Conservation (phyloP, 768 basidiomycete genomes). For the Macrocybe gigantea region DNA sequence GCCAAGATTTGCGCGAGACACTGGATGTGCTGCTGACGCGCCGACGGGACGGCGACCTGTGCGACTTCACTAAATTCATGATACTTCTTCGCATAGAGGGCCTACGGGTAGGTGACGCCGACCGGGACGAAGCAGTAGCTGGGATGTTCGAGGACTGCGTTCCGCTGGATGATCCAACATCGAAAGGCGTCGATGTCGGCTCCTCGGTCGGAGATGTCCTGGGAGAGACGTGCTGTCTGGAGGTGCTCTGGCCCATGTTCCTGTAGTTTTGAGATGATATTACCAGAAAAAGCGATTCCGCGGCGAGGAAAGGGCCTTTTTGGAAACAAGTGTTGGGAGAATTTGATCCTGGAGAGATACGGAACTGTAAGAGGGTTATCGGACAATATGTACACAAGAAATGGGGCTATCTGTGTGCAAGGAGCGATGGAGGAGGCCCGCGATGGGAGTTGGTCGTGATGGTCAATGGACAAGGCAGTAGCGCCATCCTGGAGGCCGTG, state of each 20-base stretch:
- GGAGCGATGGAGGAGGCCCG: too few relatives aligned
- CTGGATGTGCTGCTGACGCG: conserved; percentile 7
- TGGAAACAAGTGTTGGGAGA: not conserved
- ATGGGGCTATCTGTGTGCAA: too few relatives aligned
- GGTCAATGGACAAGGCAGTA: too few relatives aligned
- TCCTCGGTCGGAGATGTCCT: conserved; percentile 14
- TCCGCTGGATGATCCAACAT: conserved; percentile 3
- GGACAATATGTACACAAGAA: too few relatives aligned
- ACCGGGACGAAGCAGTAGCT: not conserved
- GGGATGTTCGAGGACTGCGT: conserved; percentile 7
- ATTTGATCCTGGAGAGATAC: too few relatives aligned
- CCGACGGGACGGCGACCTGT: conserved; percentile 5
- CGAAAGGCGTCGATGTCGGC: conserved; percentile 6
- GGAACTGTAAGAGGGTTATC: too few relatives aligned
- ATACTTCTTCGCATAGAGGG: conserved; percentile 28
- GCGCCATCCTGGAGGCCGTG: conserved; percentile 13
- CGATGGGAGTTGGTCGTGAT: too few relatives aligned
- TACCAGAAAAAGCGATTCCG: not conserved
- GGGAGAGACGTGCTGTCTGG: conserved; percentile 7
- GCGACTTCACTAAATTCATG: conserved; percentile 21
- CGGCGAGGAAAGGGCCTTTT: not conserved
- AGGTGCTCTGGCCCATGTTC: conserved; percentile 10
- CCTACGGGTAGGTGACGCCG: conserved; percentile 11
- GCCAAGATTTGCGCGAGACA: conserved; percentile 18
- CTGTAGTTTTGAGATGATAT: not conserved